Conservation (phyloP, 2,329 filamentous ascomycete species). For the Fonsecaea multimorphosa region DNA sequence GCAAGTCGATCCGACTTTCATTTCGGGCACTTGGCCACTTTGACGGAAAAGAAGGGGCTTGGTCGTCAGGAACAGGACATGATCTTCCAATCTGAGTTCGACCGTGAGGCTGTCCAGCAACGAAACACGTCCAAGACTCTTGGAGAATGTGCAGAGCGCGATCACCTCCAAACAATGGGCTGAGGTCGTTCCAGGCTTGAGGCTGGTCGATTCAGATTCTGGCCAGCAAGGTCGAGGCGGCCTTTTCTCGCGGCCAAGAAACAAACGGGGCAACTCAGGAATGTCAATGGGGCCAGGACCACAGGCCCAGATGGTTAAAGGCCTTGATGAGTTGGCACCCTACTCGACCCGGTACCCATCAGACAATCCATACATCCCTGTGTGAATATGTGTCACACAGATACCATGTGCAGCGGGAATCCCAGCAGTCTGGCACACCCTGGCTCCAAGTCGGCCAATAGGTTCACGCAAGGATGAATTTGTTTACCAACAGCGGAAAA, state of each 20-base stretch:
- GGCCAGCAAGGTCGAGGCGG: slow-evolving; percentile 17
- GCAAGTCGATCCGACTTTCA: slow-evolving; percentile 28
- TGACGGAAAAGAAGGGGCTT: slow-evolving; percentile 26
- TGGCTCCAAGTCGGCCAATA: background rate
- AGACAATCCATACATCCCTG: background rate
- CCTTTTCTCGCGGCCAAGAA: slow-evolving; percentile 3
- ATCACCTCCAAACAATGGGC: slow-evolving; percentile 10
- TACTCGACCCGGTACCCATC: background rate
- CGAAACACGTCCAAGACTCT: slow-evolving; percentile 20
- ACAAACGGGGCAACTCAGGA: slow-evolving; percentile 7
- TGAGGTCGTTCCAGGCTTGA: slow-evolving; percentile 18
- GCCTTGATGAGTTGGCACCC: background rate
- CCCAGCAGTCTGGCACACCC: background rate
- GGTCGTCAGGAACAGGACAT: slow-evolving; percentile 9
- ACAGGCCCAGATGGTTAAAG: slow-evolving; percentile 6
- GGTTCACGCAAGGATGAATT: background rate
- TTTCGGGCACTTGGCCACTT: slow-evolving; percentile 24
- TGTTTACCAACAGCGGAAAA: slow-evolving; percentile 10
- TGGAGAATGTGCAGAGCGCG: slow-evolving; percentile 22
- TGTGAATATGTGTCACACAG: background rate
- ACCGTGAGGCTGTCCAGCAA: slow-evolving; percentile 17
- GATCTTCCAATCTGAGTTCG: background rate
- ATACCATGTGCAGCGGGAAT: background rate
- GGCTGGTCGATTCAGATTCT: slow-evolving; percentile 21
- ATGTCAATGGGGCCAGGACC: slow-evolving; percentile 13